Percentiles rank a stretch among this genome's conserved stretches.
phyloP scores from a whole-genome alignment of 306 rosid genomes.

The Gastrolobium bilobum region DNA sequence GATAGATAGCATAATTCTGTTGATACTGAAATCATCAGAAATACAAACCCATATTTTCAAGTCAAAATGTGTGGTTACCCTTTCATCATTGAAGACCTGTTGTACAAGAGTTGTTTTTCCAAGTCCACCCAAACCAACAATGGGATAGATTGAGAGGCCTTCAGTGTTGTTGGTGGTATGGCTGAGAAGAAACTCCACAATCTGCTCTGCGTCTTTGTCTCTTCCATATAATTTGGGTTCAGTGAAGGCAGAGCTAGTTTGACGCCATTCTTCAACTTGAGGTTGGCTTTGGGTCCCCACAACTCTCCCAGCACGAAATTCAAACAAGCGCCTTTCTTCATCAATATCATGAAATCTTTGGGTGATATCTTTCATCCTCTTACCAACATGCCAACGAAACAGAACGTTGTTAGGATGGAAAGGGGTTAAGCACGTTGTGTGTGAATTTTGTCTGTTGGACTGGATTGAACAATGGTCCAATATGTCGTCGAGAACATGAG shows the following conservation, averaged over 20 bases:
- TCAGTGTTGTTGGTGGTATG: background rate
- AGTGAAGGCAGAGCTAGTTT: slow-evolving; percentile 8
- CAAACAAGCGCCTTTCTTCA: background rate
- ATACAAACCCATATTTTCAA: slow-evolving; percentile 36
- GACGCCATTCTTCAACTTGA: slow-evolving; percentile 21
- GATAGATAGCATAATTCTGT: background rate
- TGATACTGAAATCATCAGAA: background rate
- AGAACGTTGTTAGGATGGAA: background rate
- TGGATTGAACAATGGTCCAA: slow-evolving; percentile 31
- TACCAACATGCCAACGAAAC: slow-evolving; percentile 19
- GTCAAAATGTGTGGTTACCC: background rate
- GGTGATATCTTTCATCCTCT: slow-evolving; percentile 21
- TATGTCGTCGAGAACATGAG: slow-evolving; percentile 34
- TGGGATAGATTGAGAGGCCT: background rate
- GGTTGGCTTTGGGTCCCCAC: background rate
- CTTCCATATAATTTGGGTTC: slow-evolving; percentile 22
- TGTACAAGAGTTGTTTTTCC: slow-evolving; percentile 41
- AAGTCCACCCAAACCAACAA: slow-evolving; percentile 35
- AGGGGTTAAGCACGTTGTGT: background rate
- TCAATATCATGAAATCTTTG: background rate
- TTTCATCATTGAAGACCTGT: slow-evolving; percentile 16
- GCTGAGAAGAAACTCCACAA: slow-evolving; percentile 19
- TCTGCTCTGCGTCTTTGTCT: slow-evolving; percentile 20
- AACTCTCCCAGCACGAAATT: background rate
- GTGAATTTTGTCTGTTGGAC: background rate